Evolutionary conservation across 352 stramenopile genomes (phyloP).

Genomic region (Nothophytophthora sp.): DNA sequence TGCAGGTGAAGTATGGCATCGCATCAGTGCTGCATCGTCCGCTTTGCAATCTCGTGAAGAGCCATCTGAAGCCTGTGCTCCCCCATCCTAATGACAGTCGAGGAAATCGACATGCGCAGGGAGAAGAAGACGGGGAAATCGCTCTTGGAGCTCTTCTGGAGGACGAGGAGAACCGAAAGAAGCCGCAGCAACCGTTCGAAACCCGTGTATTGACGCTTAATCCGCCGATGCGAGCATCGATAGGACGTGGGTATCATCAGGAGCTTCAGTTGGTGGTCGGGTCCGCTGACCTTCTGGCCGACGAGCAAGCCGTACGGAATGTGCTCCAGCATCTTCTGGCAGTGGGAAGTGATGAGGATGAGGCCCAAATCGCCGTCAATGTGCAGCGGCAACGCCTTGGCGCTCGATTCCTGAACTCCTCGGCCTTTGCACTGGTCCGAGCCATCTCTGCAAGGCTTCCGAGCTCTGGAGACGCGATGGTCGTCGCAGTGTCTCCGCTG

Average conservation of each 20-base stretch:
- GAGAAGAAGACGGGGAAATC: slow-evolving; percentile 8
- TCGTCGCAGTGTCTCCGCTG: slow-evolving; percentile 11
- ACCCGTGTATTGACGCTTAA: slow-evolving; percentile 9
- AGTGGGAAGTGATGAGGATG: not conserved
- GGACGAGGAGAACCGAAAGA: slow-evolving; percentile 1
- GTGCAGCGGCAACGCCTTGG: slow-evolving; percentile 12
- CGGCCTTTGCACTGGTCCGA: slow-evolving; percentile 12
- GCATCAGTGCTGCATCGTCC: slow-evolving; percentile 15
- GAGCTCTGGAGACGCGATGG: slow-evolving; percentile 9
- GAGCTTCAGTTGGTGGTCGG: slow-evolving; percentile 14
- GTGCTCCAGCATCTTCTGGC: slow-evolving; percentile 10
- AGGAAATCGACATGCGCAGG: slow-evolving; percentile 5
- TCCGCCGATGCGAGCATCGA: not conserved
- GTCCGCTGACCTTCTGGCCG: not conserved
- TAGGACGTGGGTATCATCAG: slow-evolving; percentile 3
- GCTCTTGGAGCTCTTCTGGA: slow-evolving; percentile 15
- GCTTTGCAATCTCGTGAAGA: slow-evolving; percentile 25
- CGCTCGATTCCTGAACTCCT: slow-evolving; percentile 5
- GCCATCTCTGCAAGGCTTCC: slow-evolving; percentile 5
- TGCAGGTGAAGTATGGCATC: slow-evolving; percentile 25
- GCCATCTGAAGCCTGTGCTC: slow-evolving; percentile 16
- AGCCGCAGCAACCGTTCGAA: not conserved
- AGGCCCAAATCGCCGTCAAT: not conserved
- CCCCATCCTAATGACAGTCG: slow-evolving; percentile 13
- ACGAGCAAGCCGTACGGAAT: slow-evolving; percentile 7